phyloP scores from a whole-genome alignment of 1,284 basidiomycete genomes.

The Anthracocystis walkeri region DNA sequence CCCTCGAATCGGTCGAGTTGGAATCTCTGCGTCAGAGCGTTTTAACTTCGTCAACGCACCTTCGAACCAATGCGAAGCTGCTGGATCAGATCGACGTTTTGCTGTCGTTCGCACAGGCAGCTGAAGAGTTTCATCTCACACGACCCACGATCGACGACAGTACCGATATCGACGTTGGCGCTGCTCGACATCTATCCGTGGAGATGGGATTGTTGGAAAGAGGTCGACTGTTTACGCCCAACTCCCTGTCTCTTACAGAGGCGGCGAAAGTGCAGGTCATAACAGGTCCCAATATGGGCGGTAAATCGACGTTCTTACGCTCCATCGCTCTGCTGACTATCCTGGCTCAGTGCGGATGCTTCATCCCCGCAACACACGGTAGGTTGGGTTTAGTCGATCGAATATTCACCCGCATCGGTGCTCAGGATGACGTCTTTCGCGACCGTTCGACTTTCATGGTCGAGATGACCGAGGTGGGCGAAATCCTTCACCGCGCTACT shows the following conservation, averaged over 20 bases:
- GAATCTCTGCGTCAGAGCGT: constrained; percentile 58
- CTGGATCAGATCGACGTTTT: constrained; percentile 91
- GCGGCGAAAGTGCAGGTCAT: constrained; percentile 76
- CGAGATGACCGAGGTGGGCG: constrained; percentile 72
- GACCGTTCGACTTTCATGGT: constrained; percentile 93
- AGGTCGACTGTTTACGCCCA: constrained; percentile 72
- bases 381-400: constrained; percentile 87
- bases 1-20: constrained; percentile 51
- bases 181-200: constrained; percentile 91
- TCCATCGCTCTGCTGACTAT: constrained; percentile 91
- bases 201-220: constrained; percentile 84
- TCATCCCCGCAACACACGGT: constrained; percentile 89
- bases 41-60: constrained; percentile 9
- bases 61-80: constrained; percentile 81
- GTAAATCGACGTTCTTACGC: constrained; percentile 89
- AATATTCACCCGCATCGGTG: constrained; percentile 93
- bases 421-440: constrained; percentile 92
- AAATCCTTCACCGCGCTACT: constrained; percentile 77
- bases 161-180: constrained; percentile 74
- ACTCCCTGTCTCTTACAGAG: constrained; percentile 74
- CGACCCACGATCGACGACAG: constrained; percentile 78
- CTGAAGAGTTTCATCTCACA: constrained; percentile 81
- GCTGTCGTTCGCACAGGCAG: constrained; percentile 83
- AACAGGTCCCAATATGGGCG: constrained; percentile 96
- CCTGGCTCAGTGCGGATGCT: constrained; percentile 90